A percentile compares a stretch with the other conserved stretches of the same genome.
These are phyloP conservation scores for Rhizopogon vulgaris DNA, from an alignment of 768 basidiomycete species.

Conservation along the genomic window DNA sequence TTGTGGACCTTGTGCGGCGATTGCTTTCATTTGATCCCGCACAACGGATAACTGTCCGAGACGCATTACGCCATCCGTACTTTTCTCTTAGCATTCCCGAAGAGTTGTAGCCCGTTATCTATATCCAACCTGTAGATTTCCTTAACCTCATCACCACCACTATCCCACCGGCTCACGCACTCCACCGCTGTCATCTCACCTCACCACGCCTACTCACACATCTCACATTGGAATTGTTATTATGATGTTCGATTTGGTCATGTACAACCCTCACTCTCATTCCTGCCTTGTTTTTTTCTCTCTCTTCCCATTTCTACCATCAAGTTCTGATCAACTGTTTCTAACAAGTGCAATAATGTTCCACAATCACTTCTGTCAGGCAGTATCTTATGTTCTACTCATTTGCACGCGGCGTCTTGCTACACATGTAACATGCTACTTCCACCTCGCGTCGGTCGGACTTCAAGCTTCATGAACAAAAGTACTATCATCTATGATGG, in stretches of 20 bases:
- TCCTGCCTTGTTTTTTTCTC: slow-evolving; percentile 22
- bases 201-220: slow-evolving; percentile 6
- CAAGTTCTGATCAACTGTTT: slow-evolving; percentile 12
- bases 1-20: slow-evolving; percentile 82
- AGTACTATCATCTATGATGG: not conserved
- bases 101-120: slow-evolving; percentile 51
- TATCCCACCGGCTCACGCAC: not conserved
- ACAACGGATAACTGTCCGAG: slow-evolving; percentile 80
- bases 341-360: slow-evolving; percentile 25
- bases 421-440: slow-evolving; percentile 17
- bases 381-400: slow-evolving; percentile 25
- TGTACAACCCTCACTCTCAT: slow-evolving; percentile 31
- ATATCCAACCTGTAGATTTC: slow-evolving; percentile 28
- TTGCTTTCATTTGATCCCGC: slow-evolving; percentile 88
- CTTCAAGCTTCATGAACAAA: slow-evolving; percentile 10
- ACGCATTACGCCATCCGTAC: slow-evolving; percentile 85
- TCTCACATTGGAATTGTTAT: slow-evolving; percentile 25
- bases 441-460: slow-evolving; percentile 8
- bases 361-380: slow-evolving; percentile 18
- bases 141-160: slow-evolving; percentile 3
- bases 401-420: slow-evolving; percentile 11
- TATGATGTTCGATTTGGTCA: slow-evolving; percentile 31
- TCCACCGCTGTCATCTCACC: slow-evolving; percentile 1
- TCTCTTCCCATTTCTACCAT: slow-evolving; percentile 11
- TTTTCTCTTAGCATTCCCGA: slow-evolving; percentile 63